Evolutionary conservation across 768 basidiomycete species (phyloP).

Genomic region (Lentinula edodes): DNA sequence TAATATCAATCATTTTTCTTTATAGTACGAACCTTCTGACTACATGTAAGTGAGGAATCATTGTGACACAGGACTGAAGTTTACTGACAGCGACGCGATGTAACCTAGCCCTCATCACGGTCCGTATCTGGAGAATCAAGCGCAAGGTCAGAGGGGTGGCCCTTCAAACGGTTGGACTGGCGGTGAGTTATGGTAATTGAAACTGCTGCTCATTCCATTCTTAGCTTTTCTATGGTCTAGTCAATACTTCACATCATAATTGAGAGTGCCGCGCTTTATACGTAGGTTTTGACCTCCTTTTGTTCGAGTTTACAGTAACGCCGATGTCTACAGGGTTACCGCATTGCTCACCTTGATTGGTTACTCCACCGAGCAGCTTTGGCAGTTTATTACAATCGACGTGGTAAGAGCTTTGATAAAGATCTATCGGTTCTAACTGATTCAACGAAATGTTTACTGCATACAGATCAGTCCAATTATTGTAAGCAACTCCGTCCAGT

Average conservation of each 20-base stretch:
- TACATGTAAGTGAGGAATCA: background rate
- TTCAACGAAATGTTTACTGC: background rate
- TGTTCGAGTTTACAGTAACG: background rate
- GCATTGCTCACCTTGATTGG: constrained; percentile 1
- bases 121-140: background rate
- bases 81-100: background rate
- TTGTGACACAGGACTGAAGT: background rate
- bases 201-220: no score
- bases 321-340: background rate
- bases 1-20: background rate
- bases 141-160: background rate
- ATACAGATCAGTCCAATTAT: constrained; percentile 1
- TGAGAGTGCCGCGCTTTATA: constrained; percentile 1
- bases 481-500: background rate
- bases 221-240: background rate
- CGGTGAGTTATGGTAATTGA: background rate
- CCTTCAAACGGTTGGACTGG: background rate
- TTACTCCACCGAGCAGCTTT: background rate
- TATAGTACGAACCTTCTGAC: background rate
- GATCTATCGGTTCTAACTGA: background rate
- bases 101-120: background rate
- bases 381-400: constrained; percentile 1
- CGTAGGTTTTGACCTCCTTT: background rate
- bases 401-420: background rate
- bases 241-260: background rate